A percentile compares a stretch with the other conserved stretches of the same genome.
These are phyloP conservation scores for Geotrichum bryndzae DNA, from an alignment of 1,139 yeast genomes.

Conservation along the genomic window DNA sequence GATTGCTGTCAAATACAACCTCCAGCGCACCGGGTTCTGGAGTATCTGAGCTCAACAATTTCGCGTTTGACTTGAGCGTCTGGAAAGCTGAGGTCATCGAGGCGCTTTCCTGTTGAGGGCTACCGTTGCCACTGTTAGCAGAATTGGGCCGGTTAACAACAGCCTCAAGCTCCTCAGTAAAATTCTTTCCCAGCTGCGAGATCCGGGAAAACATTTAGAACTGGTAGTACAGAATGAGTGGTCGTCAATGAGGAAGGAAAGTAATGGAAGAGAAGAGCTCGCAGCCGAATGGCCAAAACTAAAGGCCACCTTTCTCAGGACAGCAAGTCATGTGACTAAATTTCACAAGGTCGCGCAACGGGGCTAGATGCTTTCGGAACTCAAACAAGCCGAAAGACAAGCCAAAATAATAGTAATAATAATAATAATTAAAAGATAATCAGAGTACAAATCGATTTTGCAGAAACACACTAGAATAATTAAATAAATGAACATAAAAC, in stretches of 20 bases:
- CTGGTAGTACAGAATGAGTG: not conserved
- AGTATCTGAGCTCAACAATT: constrained; percentile 7
- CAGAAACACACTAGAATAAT: not conserved
- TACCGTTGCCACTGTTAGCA: not conserved
- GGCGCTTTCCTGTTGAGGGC: constrained; percentile 1
- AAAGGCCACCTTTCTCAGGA: not conserved
- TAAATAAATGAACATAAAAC: not conserved
- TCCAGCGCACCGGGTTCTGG: constrained; percentile 14
- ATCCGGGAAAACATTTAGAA: constrained; percentile 52
- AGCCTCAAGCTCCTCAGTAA: constrained; percentile 52
- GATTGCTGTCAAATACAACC: constrained; percentile 6
- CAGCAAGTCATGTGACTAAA: not conserved
- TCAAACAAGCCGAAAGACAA: not conserved
- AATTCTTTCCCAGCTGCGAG: constrained; percentile 57
- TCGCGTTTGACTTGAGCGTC: constrained; percentile 14
- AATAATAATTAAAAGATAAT: not conserved
- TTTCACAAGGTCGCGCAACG: not conserved
- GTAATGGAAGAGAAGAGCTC: not conserved
- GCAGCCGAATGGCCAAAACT: not conserved
- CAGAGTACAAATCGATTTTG: not conserved
- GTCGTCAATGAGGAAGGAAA: not conserved
- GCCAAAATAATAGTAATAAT: not conserved
- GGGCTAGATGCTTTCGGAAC: not conserved
- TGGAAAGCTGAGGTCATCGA: constrained; percentile 12
- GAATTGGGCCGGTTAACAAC: constrained; percentile 23